Percentiles rank a stretch among this genome's conserved stretches.
Conservation (phyloP, 73 alveolate genomes). For the Paramecium sexaurelia region DNA sequence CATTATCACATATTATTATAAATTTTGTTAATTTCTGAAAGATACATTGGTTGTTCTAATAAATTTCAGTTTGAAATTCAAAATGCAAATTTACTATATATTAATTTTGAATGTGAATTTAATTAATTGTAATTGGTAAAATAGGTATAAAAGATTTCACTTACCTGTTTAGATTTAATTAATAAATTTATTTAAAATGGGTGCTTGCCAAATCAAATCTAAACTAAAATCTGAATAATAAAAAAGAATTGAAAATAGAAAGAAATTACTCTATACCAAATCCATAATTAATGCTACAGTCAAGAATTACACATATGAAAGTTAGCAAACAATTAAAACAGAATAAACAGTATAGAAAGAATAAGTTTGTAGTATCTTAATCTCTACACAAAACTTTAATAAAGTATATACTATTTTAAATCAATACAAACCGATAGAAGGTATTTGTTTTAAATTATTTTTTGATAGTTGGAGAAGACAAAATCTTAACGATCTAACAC, state of each 20-base stretch:
- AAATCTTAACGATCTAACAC: not conserved
- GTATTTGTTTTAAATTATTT: not conserved
- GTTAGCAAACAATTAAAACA: not conserved
- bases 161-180: not conserved
- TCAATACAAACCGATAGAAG: not conserved
- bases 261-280: not conserved
- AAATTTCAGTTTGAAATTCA: too few species aligned
- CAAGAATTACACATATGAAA: not conserved
- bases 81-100: too few species aligned
- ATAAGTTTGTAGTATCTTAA: not conserved
- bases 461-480: not conserved
- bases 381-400: not conserved
- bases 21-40: not conserved
- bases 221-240: not conserved
- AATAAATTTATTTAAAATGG: not conserved
- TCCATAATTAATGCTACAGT: not conserved
- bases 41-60: too few species aligned
- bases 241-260: not conserved
- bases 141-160: not conserved
- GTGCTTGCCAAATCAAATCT: not conserved
- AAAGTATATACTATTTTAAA: not conserved
- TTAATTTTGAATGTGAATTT: too few species aligned
- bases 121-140: not conserved
- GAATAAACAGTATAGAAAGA: not conserved
- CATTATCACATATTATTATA: not conserved